These are phyloP conservation scores for Exophiala sp. DNA, from an alignment of 2,329 filamentous ascomycete species.

Conservation along the genomic window DNA sequence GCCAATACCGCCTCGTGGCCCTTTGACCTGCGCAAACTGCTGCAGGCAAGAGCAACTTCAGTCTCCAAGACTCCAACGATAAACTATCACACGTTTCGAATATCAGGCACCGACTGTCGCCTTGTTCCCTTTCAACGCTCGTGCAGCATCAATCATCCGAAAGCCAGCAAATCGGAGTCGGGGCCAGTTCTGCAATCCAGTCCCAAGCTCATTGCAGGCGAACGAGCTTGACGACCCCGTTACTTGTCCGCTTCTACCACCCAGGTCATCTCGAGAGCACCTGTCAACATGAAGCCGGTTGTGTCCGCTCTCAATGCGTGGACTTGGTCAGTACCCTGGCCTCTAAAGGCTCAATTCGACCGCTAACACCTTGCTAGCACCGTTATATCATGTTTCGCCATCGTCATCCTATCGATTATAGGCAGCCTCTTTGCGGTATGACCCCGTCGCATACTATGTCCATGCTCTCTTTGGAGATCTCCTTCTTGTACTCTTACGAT, in stretches of 20 bases:
- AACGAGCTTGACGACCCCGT: no score
- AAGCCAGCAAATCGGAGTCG: no score
- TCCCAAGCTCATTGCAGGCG: no score
- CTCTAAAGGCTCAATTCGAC: conserved; percentile 4
- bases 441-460: conserved; percentile 15
- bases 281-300: conserved; percentile 79
- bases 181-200: no score
- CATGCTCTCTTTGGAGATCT: no score
- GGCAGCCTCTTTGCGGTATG: conserved; percentile 70
- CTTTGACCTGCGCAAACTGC: neutral
- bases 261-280: neutral
- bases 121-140: no score
- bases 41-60: neutral
- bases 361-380: conserved; percentile 54
- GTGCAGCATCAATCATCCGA: no score
- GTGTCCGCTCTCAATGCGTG: conserved; percentile 90
- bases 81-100: no score
- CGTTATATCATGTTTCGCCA: conserved; percentile 62
- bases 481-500: neutral
- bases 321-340: conserved; percentile 68
- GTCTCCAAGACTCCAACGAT: no score
- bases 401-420: conserved; percentile 62
- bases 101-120: no score
- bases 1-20: neutral
- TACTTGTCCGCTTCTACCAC: neutral